These are phyloP conservation scores for Juncus effusus DNA, from an alignment of 176 grass and related monocot species.

Conservation along the genomic window DNA sequence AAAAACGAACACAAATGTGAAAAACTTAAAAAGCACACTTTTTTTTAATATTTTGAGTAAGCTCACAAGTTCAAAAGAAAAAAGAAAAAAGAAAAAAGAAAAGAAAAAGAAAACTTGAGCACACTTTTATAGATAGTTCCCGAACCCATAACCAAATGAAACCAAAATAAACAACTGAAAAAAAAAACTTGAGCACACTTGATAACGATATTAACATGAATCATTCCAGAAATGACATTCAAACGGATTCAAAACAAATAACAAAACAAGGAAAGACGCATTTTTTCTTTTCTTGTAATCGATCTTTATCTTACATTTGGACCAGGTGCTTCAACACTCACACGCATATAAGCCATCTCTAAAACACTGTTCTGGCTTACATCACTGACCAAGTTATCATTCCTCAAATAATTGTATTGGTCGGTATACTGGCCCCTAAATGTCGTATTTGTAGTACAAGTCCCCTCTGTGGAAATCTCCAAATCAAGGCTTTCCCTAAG, in stretches of 20 bases:
- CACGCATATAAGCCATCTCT: not conserved
- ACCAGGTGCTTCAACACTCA: not conserved
- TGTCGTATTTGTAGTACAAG: not conserved
- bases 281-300: no score
- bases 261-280: not conserved
- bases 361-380: constrained; percentile 17
- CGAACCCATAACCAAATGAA: no score
- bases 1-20: no score
- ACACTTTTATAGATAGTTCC: no score
- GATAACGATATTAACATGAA: not conserved
- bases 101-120: no score
- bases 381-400: constrained; percentile 3
- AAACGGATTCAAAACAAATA: not conserved
- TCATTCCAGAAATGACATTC: not conserved
- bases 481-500: constrained; percentile 55
- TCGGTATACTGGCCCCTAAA: no score
- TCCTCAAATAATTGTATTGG: not conserved
- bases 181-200: no score
- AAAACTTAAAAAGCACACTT: no score
- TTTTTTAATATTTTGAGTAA: no score
- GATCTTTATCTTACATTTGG: constrained; percentile 4
- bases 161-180: no score
- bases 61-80: no score
- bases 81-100: no score
- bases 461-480: constrained; percentile 12